Evolutionary conservation across 1,284 basidiomycete species (phyloP), one percentile per base, ranked within the genome.

Genomic region (Lentinus polychrous): DNA sequence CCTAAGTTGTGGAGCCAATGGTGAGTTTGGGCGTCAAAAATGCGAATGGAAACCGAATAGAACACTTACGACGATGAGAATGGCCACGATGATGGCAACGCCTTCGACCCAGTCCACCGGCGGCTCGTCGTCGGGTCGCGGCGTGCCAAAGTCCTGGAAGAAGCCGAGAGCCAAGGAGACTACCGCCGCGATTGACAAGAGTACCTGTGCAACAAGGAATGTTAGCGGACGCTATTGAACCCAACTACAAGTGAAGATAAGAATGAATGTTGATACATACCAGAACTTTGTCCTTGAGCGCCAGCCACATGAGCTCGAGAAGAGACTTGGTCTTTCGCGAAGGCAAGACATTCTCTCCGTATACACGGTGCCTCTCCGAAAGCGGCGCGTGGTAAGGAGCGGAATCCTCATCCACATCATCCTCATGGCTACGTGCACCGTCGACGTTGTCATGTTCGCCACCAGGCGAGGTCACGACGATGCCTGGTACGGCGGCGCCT

Each of bases 31-130:
- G 44, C 34, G 45, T 18, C 42, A 6, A 47, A 17, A 31, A 32
- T 8, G 24, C 7, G n/a, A 49, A 41, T 31, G 7, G 33, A 31
- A 24, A 18, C 5, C 27, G 38, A 41, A 51, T n/a, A 8, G 10
- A 23, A 39, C 17, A 71, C 81, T 49, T 66, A 84, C 85, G 54
- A 96, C 91, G 52, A 93, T 91, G 44, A 79, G 55, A 46, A 92
- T 83, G 5, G 96, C 96, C 48, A 94, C 79, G 57, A 96, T 81
- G 62, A 99, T 99, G 6, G 95, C 93, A 11, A 99, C 92, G 60
- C 96, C 96, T 71, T 99, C 95, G 3, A 99, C 93, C 94, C 95
- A 99, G 60, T 98, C 94, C 2, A 90, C 87, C 12, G 76, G 78
- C 14, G 90, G 81, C 38, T 82, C 69, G 38, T 75, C 80, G 2